These are phyloP conservation scores for Coemansia sp. DNA, from an alignment of 192 early-diverging fungal genomes.

Conservation along the genomic window DNA sequence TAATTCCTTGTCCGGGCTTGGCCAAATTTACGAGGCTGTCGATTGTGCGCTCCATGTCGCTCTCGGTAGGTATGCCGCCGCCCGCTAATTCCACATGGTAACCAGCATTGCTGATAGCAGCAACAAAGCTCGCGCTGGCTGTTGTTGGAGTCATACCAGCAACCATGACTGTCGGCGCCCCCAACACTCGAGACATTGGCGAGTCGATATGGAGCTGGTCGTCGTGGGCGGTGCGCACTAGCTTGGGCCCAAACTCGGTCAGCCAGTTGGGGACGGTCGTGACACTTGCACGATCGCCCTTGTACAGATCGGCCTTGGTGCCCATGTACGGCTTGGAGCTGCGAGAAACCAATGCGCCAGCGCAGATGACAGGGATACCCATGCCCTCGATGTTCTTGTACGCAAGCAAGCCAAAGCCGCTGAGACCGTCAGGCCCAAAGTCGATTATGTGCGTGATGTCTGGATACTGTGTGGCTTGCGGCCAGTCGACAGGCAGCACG, in stretches of 20 bases:
- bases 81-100: constrained; percentile 92
- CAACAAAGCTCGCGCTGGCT: constrained; percentile 75
- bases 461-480: constrained; percentile 56
- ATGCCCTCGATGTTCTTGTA: constrained; percentile 88
- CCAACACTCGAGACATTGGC: constrained; percentile 81
- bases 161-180: constrained; percentile 92
- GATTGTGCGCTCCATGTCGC: constrained; percentile 71
- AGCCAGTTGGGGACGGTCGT: constrained; percentile 86
- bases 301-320: constrained; percentile 76
- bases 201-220: constrained; percentile 84
- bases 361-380: constrained; percentile 67
- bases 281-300: constrained; percentile 67
- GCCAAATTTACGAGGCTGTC: constrained; percentile 72
- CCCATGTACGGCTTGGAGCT: constrained; percentile 62
- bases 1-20: constrained; percentile 84
- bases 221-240: constrained; percentile 65
- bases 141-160: constrained; percentile 95
- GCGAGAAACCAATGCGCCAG: constrained; percentile 19
- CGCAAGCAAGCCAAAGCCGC: constrained; percentile 84
- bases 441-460: constrained; percentile 88
- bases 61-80: constrained; percentile 85
- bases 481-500: constrained; percentile 69
- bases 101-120: constrained; percentile 86
- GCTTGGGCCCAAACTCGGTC: constrained; percentile 79
- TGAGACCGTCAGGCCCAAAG: constrained; percentile 88